A percentile compares a stretch with the other conserved stretches of the same genome.
Evolutionary conservation across 2,329 filamentous ascomycete species (phyloP).

Genomic region (Neobulgaria alba): DNA sequence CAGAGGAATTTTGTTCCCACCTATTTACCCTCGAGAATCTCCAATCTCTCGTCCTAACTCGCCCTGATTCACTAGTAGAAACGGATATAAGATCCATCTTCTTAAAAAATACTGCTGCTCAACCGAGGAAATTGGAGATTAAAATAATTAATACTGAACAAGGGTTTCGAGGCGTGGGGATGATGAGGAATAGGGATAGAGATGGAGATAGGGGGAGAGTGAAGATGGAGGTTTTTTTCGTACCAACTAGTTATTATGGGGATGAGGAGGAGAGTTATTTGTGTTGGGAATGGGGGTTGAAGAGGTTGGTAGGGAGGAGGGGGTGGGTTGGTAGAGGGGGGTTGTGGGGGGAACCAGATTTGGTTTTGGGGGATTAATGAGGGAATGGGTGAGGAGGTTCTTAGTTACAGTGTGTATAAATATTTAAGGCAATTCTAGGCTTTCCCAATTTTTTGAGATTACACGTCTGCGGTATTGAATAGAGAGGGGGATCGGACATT

Average conservation of each 20-base stretch:
- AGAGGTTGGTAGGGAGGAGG: not conserved
- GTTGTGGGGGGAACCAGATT: too few relatives aligned
- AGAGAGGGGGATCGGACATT: too few relatives aligned
- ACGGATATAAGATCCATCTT: constrained; percentile 1
- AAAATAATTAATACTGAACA: constrained; percentile 9
- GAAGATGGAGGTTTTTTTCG: constrained; percentile 23
- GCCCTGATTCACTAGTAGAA: constrained; percentile 27
- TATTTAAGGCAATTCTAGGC: too few relatives aligned
- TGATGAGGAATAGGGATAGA: constrained; percentile 23
- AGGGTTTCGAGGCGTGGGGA: constrained; percentile 1
- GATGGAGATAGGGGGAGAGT: constrained; percentile 27
- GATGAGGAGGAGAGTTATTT: not conserved
- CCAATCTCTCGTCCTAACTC: constrained; percentile 36
- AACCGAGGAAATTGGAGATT: constrained; percentile 12
- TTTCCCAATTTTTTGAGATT: too few relatives aligned
- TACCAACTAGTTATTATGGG: constrained; percentile 1
- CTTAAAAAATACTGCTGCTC: constrained; percentile 29
- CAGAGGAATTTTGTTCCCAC: constrained; percentile 31
- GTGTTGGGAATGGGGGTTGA: constrained; percentile 1
- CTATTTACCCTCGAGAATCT: constrained; percentile 32
- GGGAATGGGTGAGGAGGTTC: too few relatives aligned
- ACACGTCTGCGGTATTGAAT: too few relatives aligned
- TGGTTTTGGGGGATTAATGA: too few relatives aligned
- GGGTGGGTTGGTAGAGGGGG: too few relatives aligned
- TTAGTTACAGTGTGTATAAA: too few relatives aligned